Base-by-base conservation (phyloP, 192 early-diverging fungal genomes). In the Helicostylum pulchrum region DNA sequence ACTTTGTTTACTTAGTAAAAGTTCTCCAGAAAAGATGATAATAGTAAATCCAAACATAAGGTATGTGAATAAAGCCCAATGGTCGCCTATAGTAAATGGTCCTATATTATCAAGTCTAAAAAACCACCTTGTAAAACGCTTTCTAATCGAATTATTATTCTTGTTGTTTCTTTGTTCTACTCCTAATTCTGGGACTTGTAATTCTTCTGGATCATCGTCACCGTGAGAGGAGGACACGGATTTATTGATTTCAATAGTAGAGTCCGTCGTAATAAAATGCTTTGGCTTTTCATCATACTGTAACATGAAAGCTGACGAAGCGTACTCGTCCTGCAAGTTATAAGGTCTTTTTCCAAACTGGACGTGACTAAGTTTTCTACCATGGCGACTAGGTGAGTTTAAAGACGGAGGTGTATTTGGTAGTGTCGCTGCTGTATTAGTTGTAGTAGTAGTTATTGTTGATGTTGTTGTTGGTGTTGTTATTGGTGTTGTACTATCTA, bases 51-150 rank as follows among this genome's bases (percentile, higher is more conserved):
- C 43, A 7, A 43, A 8, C 21, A 21, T 45, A 12, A 59, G 14
- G 20, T 59, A 59, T 7, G 36, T 59, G n/a, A 59, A 59, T 14
- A 59, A 21, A 1, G 19, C 42, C 19, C 57, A 59, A 39, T 59
- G 17, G 9, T 31, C 20, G 17, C 42, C 43, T 15, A 12, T 15
- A 2, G 39, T 39, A 20, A 59, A 59, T 7, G 57, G 57, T 0
- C 57, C 57, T 1, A 48, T 14, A 48, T 48, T 19, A 14, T 48
- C 12, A 5, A 7, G 4, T 9, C 15, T 17, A 15, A 15, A 17
- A 12, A 20, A 42, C 19, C 42, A 44, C 4, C 23, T 30, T 17
- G 32, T 56, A 15, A 26, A 56, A 17, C 47, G 10, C 4, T n/a
- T 48, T 48, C 4, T 7, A 19, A 7, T 23, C 0, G 10, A 52